Evolutionary conservation across 495 filamentous ascomycete genomes (phyloP).

Genomic region (Trichoderma reesei): DNA sequence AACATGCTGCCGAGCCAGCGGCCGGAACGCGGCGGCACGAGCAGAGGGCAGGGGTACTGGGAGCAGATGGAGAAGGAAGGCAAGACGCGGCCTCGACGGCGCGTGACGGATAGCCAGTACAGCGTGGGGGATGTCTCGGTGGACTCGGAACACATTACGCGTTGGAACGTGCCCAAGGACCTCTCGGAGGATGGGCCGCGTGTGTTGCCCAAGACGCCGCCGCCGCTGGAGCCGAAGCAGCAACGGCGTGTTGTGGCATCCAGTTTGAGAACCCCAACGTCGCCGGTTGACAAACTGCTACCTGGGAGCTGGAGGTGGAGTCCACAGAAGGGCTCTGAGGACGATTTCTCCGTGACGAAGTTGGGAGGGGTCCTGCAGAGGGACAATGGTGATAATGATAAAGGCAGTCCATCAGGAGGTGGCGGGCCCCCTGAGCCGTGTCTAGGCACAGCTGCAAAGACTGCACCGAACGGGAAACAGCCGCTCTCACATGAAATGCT

Average conservation of each 20-base stretch:
- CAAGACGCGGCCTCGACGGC: conserved; percentile 7
- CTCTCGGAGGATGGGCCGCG: conserved; percentile 5
- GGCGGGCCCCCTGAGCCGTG: not conserved
- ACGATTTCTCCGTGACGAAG: not conserved
- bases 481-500: not conserved
- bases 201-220: conserved; percentile 4
- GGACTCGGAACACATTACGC: conserved; percentile 16
- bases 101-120: conserved; percentile 14
- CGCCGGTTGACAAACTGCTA: not conserved
- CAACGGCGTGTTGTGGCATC: not conserved
- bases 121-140: conserved; percentile 10
- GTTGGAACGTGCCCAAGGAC: conserved; percentile 20
- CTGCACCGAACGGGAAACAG: not conserved
- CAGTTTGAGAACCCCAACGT: not conserved
- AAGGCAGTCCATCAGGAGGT: not conserved
- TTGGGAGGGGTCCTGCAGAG: not conserved
- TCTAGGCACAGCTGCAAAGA: not conserved
- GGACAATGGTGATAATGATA: not conserved
- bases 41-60: conserved; percentile 17
- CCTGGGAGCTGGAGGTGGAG: conserved; percentile 16
- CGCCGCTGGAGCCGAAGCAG: not conserved
- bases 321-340: conserved; percentile 14
- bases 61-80: conserved; percentile 12
- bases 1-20: conserved; percentile 33
- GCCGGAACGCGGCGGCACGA: conserved; percentile 34